phyloP scores from a whole-genome alignment of 139 green algal genomes.

The Closterium sp. region DNA sequence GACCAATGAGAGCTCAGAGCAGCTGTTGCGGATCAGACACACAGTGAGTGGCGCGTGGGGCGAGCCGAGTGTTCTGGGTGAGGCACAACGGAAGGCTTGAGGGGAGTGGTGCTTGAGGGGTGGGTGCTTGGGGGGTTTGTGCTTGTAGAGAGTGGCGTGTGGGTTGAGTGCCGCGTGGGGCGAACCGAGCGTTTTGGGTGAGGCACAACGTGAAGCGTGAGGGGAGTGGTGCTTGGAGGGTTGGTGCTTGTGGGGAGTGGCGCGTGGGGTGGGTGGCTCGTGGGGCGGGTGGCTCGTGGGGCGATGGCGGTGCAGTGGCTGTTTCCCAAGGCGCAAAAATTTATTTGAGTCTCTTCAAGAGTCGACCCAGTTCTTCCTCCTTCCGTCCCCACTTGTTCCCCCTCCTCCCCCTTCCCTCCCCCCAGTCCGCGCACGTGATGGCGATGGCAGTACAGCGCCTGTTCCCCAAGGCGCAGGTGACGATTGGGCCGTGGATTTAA shows the following conservation, averaged over 20 bases:
- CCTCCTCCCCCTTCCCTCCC: no score
- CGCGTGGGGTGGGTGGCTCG: no score
- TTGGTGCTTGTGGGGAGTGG: slow-evolving; percentile 88
- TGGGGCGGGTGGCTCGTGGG: no score
- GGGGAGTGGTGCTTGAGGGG: neutral
- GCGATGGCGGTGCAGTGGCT: slow-evolving; percentile 95
- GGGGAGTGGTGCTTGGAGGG: no score
- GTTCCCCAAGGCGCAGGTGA: slow-evolving; percentile 81
- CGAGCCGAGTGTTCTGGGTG: neutral
- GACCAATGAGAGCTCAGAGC: slow-evolving; percentile 58
- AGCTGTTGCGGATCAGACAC: slow-evolving; percentile 82
- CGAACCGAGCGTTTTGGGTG: no score
- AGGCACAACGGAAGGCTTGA: neutral
- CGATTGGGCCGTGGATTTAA: slow-evolving; percentile 93
- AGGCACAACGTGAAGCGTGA: no score
- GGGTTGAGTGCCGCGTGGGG: no score
- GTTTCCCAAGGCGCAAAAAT: slow-evolving; percentile 77
- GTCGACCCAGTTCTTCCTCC: no score
- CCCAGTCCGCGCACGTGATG: slow-evolving; percentile 16
- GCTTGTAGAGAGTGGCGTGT: neutral
- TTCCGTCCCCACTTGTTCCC: no score
- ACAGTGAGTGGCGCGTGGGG: slow-evolving; percentile 57
- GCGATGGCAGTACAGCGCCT: slow-evolving; percentile 96
- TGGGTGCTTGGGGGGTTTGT: neutral
- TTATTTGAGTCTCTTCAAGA: no score